phyloP scores from a whole-genome alignment of 768 basidiomycete species.

The Boletus reticuloceps region DNA sequence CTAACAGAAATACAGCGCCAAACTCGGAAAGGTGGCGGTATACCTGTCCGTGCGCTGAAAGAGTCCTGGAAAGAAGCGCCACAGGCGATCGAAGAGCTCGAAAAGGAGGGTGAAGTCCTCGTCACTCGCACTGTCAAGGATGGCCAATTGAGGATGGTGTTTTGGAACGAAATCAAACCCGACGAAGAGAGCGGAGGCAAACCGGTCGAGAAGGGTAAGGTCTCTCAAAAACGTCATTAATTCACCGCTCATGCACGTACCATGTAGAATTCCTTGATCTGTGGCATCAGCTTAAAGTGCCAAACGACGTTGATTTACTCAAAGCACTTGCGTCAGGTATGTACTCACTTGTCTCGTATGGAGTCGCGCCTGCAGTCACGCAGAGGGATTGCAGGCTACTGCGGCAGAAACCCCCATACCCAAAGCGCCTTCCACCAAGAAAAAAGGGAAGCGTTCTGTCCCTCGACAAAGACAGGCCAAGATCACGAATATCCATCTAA shows the following conservation, averaged over 20 bases:
- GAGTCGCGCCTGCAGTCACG: background rate
- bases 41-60: constrained; percentile 79
- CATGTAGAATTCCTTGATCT: constrained; percentile 77
- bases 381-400: constrained; percentile 82
- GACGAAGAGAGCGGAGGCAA: constrained; percentile 68
- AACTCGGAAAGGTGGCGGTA: constrained; percentile 79
- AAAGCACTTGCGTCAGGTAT: constrained; percentile 73
- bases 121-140: constrained; percentile 87
- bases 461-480: constrained; percentile 73
- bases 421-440: constrained; percentile 63
- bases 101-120: constrained; percentile 82
- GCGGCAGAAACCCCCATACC: constrained; percentile 58
- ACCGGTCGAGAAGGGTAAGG: constrained; percentile 76
- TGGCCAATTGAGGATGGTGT: constrained; percentile 79
- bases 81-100: constrained; percentile 82
- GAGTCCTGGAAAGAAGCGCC: constrained; percentile 92
- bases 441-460: constrained; percentile 77
- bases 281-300: constrained; percentile 84
- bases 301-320: constrained; percentile 80
- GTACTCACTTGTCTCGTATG: constrained; percentile 6
- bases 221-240: constrained; percentile 12
- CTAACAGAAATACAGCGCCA: constrained; percentile 84
- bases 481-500: constrained; percentile 87
- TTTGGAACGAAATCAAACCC: constrained; percentile 87
- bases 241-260: background rate